A percentile compares a stretch with the other conserved stretches of the same genome.
phyloP scores from a whole-genome alignment of 768 basidiomycete genomes.

The Omphalotus guepiniiformis region DNA sequence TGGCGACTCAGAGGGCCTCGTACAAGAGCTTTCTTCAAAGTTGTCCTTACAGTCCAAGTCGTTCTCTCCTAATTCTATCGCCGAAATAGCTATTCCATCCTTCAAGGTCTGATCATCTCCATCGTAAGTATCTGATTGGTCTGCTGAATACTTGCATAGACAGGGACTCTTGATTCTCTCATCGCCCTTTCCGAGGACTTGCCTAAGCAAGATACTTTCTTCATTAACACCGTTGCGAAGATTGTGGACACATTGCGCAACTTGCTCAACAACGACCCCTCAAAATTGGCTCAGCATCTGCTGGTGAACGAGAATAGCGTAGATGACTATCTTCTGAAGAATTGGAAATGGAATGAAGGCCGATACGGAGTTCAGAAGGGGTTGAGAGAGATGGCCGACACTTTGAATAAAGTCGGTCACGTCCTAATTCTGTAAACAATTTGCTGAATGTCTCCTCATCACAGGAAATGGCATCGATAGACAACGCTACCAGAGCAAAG shows the following conservation, averaged over 20 bases:
- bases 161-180: slow-evolving; percentile 89
- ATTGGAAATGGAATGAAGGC: slow-evolving; percentile 93
- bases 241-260: slow-evolving; percentile 91
- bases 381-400: slow-evolving; percentile 80
- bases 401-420: slow-evolving; percentile 69
- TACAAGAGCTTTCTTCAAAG: slow-evolving; percentile 62
- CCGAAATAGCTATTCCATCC: slow-evolving; percentile 71
- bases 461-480: slow-evolving; percentile 92
- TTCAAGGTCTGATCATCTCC: slow-evolving; percentile 73
- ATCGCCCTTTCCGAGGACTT: slow-evolving; percentile 88
- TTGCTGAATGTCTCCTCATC: background rate
- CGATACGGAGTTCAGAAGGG: slow-evolving; percentile 83
- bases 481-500: slow-evolving; percentile 91
- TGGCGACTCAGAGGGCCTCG: slow-evolving; percentile 75
- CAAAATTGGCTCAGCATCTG: slow-evolving; percentile 69
- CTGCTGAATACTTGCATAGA: slow-evolving; percentile 41
- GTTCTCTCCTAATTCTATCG: slow-evolving; percentile 41
- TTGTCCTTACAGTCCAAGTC: slow-evolving; percentile 55
- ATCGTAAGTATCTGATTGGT: slow-evolving; percentile 2
- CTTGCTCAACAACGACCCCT: slow-evolving; percentile 82
- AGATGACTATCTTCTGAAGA: slow-evolving; percentile 73
- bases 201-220: slow-evolving; percentile 86
- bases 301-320: slow-evolving; percentile 75
- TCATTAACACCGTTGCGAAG: slow-evolving; percentile 87
- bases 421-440: background rate